phyloP scores from a whole-genome alignment of 495 filamentous ascomycete genomes.

The Neurospora sp. region DNA sequence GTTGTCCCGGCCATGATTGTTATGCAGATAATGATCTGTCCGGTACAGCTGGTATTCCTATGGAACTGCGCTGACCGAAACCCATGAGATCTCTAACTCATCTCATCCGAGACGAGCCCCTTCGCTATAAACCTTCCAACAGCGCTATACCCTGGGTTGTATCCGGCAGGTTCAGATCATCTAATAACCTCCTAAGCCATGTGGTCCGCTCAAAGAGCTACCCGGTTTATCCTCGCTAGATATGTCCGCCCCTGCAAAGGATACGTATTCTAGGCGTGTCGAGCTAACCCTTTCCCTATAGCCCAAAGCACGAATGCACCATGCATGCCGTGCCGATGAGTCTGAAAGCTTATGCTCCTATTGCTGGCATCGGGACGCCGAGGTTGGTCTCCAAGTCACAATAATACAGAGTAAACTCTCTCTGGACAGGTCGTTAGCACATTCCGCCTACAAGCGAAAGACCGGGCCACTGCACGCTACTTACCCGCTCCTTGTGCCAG shows the following conservation, averaged over 20 bases:
- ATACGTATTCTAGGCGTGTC: background rate
- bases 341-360: background rate
- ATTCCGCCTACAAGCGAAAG: background rate
- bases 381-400: conserved; percentile 55
- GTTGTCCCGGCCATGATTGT: background rate
- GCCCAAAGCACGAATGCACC: background rate
- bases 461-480: conserved; percentile 18
- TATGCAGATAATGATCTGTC: background rate
- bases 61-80: background rate
- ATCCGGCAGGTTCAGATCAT: background rate
- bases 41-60: background rate
- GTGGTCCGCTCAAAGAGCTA: background rate
- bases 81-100: background rate
- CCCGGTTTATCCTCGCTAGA: background rate
- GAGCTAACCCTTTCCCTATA: background rate
- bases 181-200: background rate
- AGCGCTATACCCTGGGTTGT: background rate
- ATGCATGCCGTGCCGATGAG: background rate
- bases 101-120: background rate
- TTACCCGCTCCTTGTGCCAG: conserved; percentile 76
- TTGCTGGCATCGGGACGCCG: conserved; percentile 1
- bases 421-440: conserved; percentile 31
- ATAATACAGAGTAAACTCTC: conserved; percentile 71
- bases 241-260: background rate
- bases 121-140: background rate